A percentile compares a stretch with the other conserved stretches of the same genome.
Evolutionary conservation across 306 rosid genomes (phyloP).

Genomic region (Biancaea sappan): DNA sequence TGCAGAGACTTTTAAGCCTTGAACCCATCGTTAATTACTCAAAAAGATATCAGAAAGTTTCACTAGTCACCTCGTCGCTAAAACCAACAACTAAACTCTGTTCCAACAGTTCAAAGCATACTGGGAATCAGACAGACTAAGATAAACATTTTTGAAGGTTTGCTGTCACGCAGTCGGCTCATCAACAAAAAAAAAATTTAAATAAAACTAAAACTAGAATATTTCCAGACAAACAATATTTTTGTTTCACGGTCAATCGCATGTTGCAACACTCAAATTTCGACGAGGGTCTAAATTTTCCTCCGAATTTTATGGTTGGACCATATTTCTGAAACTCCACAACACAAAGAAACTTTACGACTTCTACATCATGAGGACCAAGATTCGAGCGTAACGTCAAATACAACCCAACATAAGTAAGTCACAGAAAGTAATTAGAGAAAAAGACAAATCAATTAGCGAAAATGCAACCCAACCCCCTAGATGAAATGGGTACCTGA

Average conservation of each 20-base stretch:
- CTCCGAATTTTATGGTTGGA: background rate
- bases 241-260: background rate
- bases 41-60: background rate
- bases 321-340: background rate
- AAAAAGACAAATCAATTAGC: background rate
- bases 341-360: background rate
- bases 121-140: background rate
- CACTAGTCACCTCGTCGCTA: background rate
- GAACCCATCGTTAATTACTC: background rate
- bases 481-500: conserved; percentile 49
- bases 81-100: background rate
- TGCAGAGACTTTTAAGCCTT: background rate
- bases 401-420: background rate
- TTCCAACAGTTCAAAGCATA: background rate
- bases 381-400: background rate
- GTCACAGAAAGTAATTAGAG: background rate
- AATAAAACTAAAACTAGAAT: background rate
- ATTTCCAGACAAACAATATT: background rate
- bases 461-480: background rate
- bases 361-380: background rate
- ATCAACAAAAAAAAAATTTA: too few species aligned
- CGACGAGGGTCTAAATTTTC: background rate
- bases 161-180: background rate
- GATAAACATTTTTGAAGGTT: background rate
- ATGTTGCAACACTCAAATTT: conserved; percentile 2